Evolutionary conservation across 225 moss, liverwort and hornwort species (phyloP), one percentile per base, ranked within the genome.

Genomic region (Neckera pumila): DNA sequence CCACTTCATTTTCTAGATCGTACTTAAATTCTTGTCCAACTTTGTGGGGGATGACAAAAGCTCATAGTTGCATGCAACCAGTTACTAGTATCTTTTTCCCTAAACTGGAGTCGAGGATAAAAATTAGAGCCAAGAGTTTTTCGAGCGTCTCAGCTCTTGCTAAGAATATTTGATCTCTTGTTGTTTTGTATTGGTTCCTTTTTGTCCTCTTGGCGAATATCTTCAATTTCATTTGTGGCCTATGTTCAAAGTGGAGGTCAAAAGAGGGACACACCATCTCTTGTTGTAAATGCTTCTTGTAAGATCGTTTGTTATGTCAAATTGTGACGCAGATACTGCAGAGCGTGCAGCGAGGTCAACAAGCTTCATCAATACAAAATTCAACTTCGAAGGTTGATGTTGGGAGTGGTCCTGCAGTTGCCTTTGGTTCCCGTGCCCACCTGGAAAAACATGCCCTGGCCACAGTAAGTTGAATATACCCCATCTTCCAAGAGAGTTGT

Each of bases 401-500:
- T 79, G 92, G 92, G 67, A 93, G 91, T 88, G 86, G 67, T 79
- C 87, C 95, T 87, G 81, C 96, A 64, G 93, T 90, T 89, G 96
- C 91, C 78, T 99, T 96, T 78, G 99, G 99, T 76, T 99, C 99
- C 78, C 95, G 99, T 60, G 97, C 99, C 47, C 93, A 97, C 89
- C 82, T 99, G 82, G 99, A 99, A 92, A 95, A 96, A 80, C 96
- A 95, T 45, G 98, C 98, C 42, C 89, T 97, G 78, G 96, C 96
- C 72, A 96, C 95, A 84, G 96, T 96, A 94, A 92, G 93, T 89
- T 84, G 69, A 86, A 59, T 45, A 31, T 76, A 10, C 17, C 33
- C 30, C 82, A 28, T 59, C 73, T 84, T 58, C 42, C 40, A 71
- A 87, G 80, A 61, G 61, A 69, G 67, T 76, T 45, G 33, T 45